phyloP scores from a whole-genome alignment of 176 grass and related monocot species.

The Elaeis guineensis region DNA sequence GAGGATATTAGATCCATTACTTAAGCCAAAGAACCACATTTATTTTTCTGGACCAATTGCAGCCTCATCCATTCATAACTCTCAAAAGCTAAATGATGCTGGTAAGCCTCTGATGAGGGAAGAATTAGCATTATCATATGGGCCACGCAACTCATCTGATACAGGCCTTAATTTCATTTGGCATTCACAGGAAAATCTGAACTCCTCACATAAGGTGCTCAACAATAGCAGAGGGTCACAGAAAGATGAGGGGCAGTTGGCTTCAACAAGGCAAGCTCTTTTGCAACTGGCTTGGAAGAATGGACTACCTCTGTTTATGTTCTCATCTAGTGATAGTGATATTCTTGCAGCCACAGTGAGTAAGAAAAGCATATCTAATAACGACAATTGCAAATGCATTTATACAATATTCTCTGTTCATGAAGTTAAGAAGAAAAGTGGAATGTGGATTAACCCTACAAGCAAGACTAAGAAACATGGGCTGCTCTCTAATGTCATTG shows the following conservation, averaged over 20 bases:
- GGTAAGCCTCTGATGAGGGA: slow-evolving; percentile 34
- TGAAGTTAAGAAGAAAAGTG: slow-evolving; percentile 59
- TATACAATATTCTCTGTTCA: slow-evolving; percentile 73
- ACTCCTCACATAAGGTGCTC: slow-evolving; percentile 10
- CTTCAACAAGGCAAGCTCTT: slow-evolving; percentile 60
- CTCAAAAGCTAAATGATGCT: slow-evolving; percentile 20
- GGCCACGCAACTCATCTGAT: slow-evolving; percentile 43
- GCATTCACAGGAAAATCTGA: slow-evolving; percentile 25
- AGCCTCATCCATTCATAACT: slow-evolving; percentile 39
- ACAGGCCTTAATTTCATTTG: slow-evolving; percentile 28
- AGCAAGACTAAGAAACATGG: slow-evolving; percentile 71
- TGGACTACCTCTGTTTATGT: slow-evolving; percentile 81
- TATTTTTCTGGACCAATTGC: slow-evolving; percentile 30
- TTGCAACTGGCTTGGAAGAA: slow-evolving; percentile 81
- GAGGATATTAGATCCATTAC: slow-evolving; percentile 87
- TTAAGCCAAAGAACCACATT: slow-evolving; percentile 46
- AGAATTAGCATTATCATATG: slow-evolving; percentile 19
- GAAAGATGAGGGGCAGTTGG: slow-evolving; percentile 33
- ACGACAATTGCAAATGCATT: slow-evolving; percentile 46
- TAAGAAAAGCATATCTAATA: slow-evolving; percentile 30
- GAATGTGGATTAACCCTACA: slow-evolving; percentile 47
- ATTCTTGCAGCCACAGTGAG: slow-evolving; percentile 67
- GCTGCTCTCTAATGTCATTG: slow-evolving; percentile 53
- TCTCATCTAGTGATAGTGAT: slow-evolving; percentile 73
- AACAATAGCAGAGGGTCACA: slow-evolving; percentile 33